Percentiles rank a stretch among this genome's conserved stretches.
Evolutionary conservation across 164 flowering plant species (phyloP).

Genomic region (Chimonanthus praecox): DNA sequence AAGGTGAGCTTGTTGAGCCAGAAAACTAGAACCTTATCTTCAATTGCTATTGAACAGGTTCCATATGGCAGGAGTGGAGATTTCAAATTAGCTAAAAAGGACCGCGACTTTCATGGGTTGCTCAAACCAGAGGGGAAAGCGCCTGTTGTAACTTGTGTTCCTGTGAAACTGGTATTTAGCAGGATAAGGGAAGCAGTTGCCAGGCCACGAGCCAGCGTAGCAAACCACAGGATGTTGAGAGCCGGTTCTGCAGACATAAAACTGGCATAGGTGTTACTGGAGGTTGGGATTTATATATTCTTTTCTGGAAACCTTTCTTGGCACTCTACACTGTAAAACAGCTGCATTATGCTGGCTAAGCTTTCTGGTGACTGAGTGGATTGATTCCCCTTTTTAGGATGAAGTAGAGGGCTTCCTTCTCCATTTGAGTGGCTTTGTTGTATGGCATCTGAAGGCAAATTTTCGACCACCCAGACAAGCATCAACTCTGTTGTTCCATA

Average conservation of each 20-base stretch:
- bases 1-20: slow-evolving; percentile 52
- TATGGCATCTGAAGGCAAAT: background rate
- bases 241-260: slow-evolving; percentile 30
- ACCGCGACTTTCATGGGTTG: slow-evolving; percentile 28
- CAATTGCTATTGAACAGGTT: slow-evolving; percentile 51
- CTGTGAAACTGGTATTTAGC: slow-evolving; percentile 83
- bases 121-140: slow-evolving; percentile 45
- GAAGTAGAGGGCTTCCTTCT: slow-evolving; percentile 2
- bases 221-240: slow-evolving; percentile 22
- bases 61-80: slow-evolving; percentile 14
- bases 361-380: too few species aligned
- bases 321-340: background rate
- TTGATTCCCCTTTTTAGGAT: background rate
- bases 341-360: background rate
- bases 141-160: slow-evolving; percentile 72
- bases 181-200: slow-evolving; percentile 82
- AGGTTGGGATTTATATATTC: slow-evolving; percentile 12
- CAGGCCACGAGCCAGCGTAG: slow-evolving; percentile 50
- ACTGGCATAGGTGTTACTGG: slow-evolving; percentile 23
- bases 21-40: slow-evolving; percentile 77
- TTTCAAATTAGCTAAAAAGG: slow-evolving; percentile 15
- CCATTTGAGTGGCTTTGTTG: background rate
- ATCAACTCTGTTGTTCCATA: background rate
- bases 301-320: background rate
- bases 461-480: background rate